Base-by-base conservation (phyloP, 345 rosid species). In the Arabidopsis arenosa region DNA sequence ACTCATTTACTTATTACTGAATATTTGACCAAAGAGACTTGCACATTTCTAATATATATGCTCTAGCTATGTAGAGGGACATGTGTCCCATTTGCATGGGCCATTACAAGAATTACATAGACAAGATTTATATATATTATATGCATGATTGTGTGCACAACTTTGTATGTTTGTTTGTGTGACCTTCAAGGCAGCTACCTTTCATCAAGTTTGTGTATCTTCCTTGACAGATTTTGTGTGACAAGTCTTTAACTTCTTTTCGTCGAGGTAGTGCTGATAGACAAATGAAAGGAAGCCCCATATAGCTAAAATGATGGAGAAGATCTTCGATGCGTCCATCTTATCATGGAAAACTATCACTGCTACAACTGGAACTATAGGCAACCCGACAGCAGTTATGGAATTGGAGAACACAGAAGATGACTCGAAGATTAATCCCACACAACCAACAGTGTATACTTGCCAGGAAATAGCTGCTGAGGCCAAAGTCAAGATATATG, bases 281-380 rank as follows among this genome's bases (percentile, higher is more conserved):
- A 17, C 88, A 87, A 79, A 85, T 5, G 86, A 88, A 41, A 84
- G 26, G 58, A 88, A 85, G 2, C 89, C 96, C 96, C 89, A 85
- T 0, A 83, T 26, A 17, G 89, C 89, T 79, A 89, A 72, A 48
- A 78, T 44, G 79, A 92, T 81, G 37, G 93, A 76, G 70, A 85
- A 83, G 14, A 61, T 81, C 80, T 92, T 92, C 0, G 88, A 45
- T 1, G 89, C 88, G 18, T 83, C 76, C 92, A 91, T 85, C 49
- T 73, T 70, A 66, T 89, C 97, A 6, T 81, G 79, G 66, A 89
- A 86, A 44, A 71, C 76, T 6, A 77, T 57, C 33, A 65, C 76
- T 7, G 74, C 78, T 57, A 78, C 9, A 5, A 73, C 58, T 23
- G 74, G 90, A 35, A 85, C 84, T 7, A 90, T 81, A 13, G 92